A percentile compares a stretch with the other conserved stretches of the same genome.
Conservation (phyloP, 2,329 filamentous ascomycete genomes). For the Rutstroemia sp. region DNA sequence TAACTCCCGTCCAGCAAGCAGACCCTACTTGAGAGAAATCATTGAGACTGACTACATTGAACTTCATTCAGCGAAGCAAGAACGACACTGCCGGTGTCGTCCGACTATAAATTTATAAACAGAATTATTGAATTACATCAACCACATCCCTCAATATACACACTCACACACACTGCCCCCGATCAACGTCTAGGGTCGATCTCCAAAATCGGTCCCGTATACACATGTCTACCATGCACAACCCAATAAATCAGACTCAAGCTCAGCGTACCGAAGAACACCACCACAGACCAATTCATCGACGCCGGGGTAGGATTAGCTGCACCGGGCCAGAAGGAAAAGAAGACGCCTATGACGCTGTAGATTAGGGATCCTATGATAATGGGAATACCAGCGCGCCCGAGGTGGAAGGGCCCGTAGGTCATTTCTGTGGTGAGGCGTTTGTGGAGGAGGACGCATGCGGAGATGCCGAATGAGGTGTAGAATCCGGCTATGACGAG, state of each 20-base stretch:
- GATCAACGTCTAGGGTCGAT: not conserved
- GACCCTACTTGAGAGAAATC: too few relatives aligned
- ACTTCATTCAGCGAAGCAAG: too few relatives aligned
- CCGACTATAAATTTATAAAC: too few relatives aligned
- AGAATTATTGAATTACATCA: too few relatives aligned
- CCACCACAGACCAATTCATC: constrained; percentile 9
- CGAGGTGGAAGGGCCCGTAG: constrained; percentile 9
- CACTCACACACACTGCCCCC: too few relatives aligned
- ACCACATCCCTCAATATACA: too few relatives aligned
- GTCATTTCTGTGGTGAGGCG: constrained; percentile 9
- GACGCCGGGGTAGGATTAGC: not conserved
- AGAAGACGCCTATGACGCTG: constrained; percentile 4
- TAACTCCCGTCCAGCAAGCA: too few relatives aligned
- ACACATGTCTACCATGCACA: constrained; percentile 3
- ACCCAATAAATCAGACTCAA: constrained; percentile 6
- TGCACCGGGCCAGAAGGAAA: constrained; percentile 8
- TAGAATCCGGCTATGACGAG: constrained; percentile 8
- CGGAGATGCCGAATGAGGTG: constrained; percentile 6
- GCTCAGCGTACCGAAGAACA: constrained; percentile 1
- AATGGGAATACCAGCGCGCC: constrained; percentile 2
- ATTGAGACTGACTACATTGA: too few relatives aligned
- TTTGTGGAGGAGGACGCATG: constrained; percentile 7
- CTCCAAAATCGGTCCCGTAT: constrained; percentile 5
- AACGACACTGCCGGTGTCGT: too few relatives aligned
- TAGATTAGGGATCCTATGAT: constrained; percentile 7